Percentiles rank a stretch among this genome's conserved stretches.
These are phyloP conservation scores for Neonectria neomacrospora DNA, from an alignment of 2,329 filamentous ascomycete genomes.

Conservation along the genomic window DNA sequence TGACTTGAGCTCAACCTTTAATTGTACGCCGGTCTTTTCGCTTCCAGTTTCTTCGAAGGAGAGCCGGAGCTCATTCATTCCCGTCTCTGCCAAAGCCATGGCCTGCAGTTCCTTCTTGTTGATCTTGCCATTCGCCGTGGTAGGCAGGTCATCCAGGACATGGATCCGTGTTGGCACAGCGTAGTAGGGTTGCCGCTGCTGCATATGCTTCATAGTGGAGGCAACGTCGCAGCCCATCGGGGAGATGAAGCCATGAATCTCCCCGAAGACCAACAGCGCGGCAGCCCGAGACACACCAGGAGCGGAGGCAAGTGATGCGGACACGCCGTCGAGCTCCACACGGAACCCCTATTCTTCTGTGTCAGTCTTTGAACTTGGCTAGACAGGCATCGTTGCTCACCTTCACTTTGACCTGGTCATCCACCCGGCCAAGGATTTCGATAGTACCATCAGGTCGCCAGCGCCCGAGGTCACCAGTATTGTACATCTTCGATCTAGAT, in stretches of 20 bases:
- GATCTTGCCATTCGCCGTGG: constrained; percentile 67
- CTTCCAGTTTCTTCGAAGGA: constrained; percentile 18
- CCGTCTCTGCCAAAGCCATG: constrained; percentile 41
- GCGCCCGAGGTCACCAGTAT: constrained; percentile 68
- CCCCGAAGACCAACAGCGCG: constrained; percentile 58
- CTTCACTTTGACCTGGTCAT: constrained; percentile 72
- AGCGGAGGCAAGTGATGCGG: constrained; percentile 59
- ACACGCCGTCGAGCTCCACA: constrained; percentile 69
- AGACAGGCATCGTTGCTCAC: constrained; percentile 40
- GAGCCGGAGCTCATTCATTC: constrained; percentile 12
- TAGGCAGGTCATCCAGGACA: constrained; percentile 56
- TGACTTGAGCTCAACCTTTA: constrained; percentile 44
- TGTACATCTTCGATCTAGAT: constrained; percentile 63
- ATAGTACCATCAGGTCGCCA: constrained; percentile 66
- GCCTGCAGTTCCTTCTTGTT: constrained; percentile 60
- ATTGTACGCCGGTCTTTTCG: constrained; percentile 4
- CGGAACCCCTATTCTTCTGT: constrained; percentile 60
- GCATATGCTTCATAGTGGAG: constrained; percentile 54
- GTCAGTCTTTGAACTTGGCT: constrained; percentile 14
- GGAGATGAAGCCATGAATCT: constrained; percentile 64
- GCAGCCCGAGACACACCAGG: constrained; percentile 60
- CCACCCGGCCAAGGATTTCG: constrained; percentile 66
- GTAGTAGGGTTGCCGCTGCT: constrained; percentile 63
- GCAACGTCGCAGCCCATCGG: constrained; percentile 49
- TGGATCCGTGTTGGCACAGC: constrained; percentile 61